Evolutionary conservation across 805 yeast species (phyloP).

Genomic region (Barnettozyma sucrosica): DNA sequence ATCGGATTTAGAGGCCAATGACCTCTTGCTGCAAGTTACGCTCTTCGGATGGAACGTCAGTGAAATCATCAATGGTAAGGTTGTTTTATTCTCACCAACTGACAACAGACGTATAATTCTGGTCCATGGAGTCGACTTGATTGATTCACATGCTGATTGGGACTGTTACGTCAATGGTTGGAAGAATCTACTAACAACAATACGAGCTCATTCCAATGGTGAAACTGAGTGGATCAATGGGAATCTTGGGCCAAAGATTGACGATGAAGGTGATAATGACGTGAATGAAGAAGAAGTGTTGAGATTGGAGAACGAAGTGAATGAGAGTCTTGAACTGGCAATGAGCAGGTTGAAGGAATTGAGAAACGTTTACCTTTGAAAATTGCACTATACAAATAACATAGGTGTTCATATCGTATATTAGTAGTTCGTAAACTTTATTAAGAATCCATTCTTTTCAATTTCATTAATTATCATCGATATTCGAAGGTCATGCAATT

Average conservation of each 20-base stretch:
- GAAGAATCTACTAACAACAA: neutral
- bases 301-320: neutral
- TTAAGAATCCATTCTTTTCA: neutral
- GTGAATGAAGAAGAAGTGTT: conserved; percentile 5
- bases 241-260: neutral
- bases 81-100: conserved; percentile 1
- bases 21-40: neutral
- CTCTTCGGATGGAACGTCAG: conserved; percentile 3
- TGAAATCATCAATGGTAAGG: neutral
- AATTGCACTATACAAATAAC: neutral
- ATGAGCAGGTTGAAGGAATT: conserved; percentile 11
- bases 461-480: neutral
- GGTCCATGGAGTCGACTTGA: neutral
- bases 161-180: conserved; percentile 4
- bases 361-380: conserved; percentile 13
- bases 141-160: conserved; percentile 8
- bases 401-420: neutral
- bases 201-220: neutral
- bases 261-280: neutral
- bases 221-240: neutral
- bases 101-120: conserved; percentile 4
- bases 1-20: neutral
- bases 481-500: no score
- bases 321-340: conserved; percentile 7
- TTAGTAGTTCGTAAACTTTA: neutral